Evolutionary conservation across 306 rosid species (phyloP).

Genomic region (Corylus americana): DNA sequence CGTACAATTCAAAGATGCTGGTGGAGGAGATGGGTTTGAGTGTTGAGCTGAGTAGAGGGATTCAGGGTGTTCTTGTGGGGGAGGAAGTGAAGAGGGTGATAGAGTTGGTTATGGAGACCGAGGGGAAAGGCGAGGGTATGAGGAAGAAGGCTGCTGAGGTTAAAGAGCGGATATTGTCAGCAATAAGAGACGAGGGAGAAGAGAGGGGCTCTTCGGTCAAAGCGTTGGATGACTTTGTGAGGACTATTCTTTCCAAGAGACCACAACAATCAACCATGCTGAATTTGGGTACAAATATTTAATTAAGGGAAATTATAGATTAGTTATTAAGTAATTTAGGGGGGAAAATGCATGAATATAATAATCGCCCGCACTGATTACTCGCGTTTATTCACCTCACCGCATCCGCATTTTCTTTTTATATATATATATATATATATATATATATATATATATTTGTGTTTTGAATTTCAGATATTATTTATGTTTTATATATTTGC

Average conservation of each 20-base stretch:
- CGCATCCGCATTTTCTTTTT: too few species aligned
- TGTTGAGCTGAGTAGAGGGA: slow-evolving; percentile 55
- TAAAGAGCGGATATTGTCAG: slow-evolving; percentile 37
- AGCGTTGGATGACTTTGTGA: slow-evolving; percentile 47
- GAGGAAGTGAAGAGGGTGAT: slow-evolving; percentile 54
- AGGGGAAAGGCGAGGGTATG: slow-evolving; percentile 54
- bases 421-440: too few species aligned
- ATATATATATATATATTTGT: too few species aligned
- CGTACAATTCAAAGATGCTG: slow-evolving; percentile 71
- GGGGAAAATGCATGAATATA: too few species aligned
- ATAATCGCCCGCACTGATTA: too few species aligned
- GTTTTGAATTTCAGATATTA: too few species aligned
- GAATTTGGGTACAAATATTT: not conserved
- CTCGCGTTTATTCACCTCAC: too few species aligned
- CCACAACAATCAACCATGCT: not conserved
- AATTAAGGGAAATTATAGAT: not conserved
- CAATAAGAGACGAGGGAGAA: slow-evolving; percentile 33
- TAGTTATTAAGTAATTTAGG: not conserved
- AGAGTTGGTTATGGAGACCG: slow-evolving; percentile 40
- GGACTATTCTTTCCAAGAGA: slow-evolving; percentile 17
- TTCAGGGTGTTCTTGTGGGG: slow-evolving; percentile 31
- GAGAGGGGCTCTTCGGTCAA: slow-evolving; percentile 38
- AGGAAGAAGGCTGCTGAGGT: slow-evolving; percentile 42
- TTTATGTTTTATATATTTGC: too few species aligned
- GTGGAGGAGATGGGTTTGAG: slow-evolving; percentile 70